Evolutionary conservation across 2,329 filamentous ascomycete genomes (phyloP).

Genomic region (Sordariomycetes sp.): DNA sequence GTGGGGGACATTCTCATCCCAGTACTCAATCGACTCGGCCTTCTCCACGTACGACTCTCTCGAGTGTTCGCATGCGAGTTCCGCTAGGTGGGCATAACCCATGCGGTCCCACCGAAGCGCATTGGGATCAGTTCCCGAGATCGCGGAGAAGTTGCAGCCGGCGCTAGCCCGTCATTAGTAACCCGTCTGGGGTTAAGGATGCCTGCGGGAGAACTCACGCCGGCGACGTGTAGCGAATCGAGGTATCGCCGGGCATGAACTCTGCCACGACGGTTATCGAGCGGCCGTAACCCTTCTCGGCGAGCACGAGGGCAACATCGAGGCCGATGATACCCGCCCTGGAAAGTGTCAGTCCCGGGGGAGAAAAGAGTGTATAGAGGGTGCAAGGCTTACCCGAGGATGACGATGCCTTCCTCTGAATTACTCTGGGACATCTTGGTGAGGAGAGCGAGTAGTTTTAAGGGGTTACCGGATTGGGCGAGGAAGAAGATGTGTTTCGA

Average conservation of each 20-base stretch:
- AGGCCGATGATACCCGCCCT: slow-evolving; percentile 24
- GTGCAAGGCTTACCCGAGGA: not conserved
- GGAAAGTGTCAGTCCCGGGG: not conserved
- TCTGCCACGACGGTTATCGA: slow-evolving; percentile 23
- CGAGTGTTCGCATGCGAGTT: slow-evolving; percentile 15
- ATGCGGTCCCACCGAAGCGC: slow-evolving; percentile 25
- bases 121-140: slow-evolving; percentile 25
- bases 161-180: no score
- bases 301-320: slow-evolving; percentile 21
- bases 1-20: slow-evolving; percentile 21
- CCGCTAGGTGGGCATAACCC: slow-evolving; percentile 22
- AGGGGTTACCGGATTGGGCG: no score
- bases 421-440: not conserved
- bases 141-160: slow-evolving; percentile 29
- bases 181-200: no score
- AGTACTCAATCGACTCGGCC: slow-evolving; percentile 24
- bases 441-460: no score
- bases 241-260: slow-evolving; percentile 24
- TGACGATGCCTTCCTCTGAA: not conserved
- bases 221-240: slow-evolving; percentile 24
- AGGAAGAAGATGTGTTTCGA: no score
- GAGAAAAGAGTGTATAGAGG: not conserved
- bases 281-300: slow-evolving; percentile 17
- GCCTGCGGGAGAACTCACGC: slow-evolving; percentile 19
- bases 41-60: slow-evolving; percentile 19